Evolutionary conservation across 2,329 filamentous ascomycete species (phyloP).

Genomic region (Ceratocystis colombiana): DNA sequence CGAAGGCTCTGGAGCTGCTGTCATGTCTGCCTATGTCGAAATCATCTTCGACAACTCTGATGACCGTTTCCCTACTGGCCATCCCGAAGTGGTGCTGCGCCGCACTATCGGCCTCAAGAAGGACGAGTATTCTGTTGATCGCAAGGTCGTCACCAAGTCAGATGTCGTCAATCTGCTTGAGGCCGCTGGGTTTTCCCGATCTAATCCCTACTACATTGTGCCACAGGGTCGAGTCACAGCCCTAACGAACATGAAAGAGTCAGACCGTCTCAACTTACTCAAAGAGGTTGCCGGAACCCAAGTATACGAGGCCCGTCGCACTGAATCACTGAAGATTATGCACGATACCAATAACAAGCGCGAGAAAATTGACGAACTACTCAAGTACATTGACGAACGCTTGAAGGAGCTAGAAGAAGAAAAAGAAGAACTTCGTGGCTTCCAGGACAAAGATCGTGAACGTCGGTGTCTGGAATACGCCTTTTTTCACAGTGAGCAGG

Average conservation of each 20-base stretch:
- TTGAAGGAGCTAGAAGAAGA: constrained; percentile 87
- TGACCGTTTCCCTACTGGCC: constrained; percentile 86
- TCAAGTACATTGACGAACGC: constrained; percentile 85
- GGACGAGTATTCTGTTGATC: constrained; percentile 95
- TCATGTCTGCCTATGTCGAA: constrained; percentile 99
- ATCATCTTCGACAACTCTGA: constrained; percentile 98
- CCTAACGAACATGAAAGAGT: constrained; percentile 97
- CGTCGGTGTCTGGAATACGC: constrained; percentile 88
- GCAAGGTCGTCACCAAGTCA: constrained; percentile 87
- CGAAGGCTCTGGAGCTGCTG: constrained; percentile 92
- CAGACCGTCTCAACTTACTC: constrained; percentile 74
- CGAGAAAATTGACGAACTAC: constrained; percentile 82
- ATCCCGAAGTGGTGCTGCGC: constrained; percentile 79
- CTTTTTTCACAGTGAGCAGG: constrained; percentile 81
- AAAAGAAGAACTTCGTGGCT: constrained; percentile 87
- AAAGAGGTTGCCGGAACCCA: constrained; percentile 99
- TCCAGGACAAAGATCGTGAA: constrained; percentile 90
- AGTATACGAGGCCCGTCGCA: constrained; percentile 84
- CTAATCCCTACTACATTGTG: constrained; percentile 98
- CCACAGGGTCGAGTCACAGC: constrained; percentile 93
- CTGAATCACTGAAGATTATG: constrained; percentile 95
- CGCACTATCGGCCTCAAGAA: constrained; percentile 96
- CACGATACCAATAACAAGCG: constrained; percentile 91
- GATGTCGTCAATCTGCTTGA: constrained; percentile 95
- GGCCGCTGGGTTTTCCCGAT: constrained; percentile 89